Evolutionary conservation across 108 stramenopile species (phyloP), one percentile per base, ranked within the genome.

Genomic region (Nitzschia sp.): DNA sequence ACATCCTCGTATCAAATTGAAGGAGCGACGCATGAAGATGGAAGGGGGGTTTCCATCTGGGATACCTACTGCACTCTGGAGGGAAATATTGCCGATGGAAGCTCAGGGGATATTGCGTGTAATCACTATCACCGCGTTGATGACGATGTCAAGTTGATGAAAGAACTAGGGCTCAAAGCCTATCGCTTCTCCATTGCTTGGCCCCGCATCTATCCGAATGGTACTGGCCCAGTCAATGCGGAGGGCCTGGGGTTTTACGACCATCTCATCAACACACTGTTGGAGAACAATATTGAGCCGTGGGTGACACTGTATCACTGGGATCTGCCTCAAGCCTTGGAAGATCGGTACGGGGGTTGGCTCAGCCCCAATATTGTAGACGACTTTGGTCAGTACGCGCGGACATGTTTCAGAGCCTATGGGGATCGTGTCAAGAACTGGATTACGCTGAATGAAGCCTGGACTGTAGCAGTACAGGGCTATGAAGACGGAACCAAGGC

Each of bases 391-490:
- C 65, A 80, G 13, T 98, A 97, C 73, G 94, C 96, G n/a, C 75
- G 82, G n/a, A 63, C 87, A 8, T 96, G 95, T 64, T 98, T 95
- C 70, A 75, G 82, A 5, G 70, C 69, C 31, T 97, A 94, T 78
- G 96, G 96, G 13, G 92, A 96, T 73, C 79, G 95, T 33, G 98
- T 97, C 28, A 88, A 91, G 64, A 77, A 83, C 25, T 98, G 97
- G 96, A 88, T 96, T 26, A 98, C 98, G 13, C 72, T 97, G 62
- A 98, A 98, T 65, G 97, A 98, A 74, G 29, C 93, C 0, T 96
- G 94, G 93, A 95, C 89, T 1, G 71, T 93, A 6, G 82, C 90
- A 0, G 87, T 95, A 36, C 77, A 84, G 27, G 98, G 94, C 26
- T 97, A 97, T 68, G 82, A 88, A 31, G 79, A 82, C 46, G 95